Evolutionary conservation across 768 basidiomycete genomes (phyloP).

Genomic region (Galerina sulciceps): DNA sequence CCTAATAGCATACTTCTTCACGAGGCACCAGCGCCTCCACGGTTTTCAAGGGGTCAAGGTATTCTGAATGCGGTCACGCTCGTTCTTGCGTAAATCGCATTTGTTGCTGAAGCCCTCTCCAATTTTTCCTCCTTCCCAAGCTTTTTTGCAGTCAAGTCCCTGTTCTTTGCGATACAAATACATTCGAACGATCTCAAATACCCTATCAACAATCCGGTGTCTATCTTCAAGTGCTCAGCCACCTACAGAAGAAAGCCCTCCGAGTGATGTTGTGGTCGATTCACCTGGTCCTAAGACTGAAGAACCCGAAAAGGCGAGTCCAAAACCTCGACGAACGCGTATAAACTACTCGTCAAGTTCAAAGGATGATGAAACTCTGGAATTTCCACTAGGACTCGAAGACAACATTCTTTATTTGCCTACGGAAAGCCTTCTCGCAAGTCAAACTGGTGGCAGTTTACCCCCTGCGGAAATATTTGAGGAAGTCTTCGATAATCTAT

Average conservation of each 20-base stretch:
- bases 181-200: constrained; percentile 3
- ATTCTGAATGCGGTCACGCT: constrained; percentile 41
- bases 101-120: constrained; percentile 38
- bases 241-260: constrained; percentile 15
- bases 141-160: constrained; percentile 16
- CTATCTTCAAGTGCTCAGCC: constrained; percentile 16
- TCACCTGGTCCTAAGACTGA: constrained; percentile 32
- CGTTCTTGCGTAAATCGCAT: constrained; percentile 40
- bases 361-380: constrained; percentile 46
- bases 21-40: neutral
- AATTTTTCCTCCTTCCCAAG: constrained; percentile 17
- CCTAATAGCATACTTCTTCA: too few relatives aligned
- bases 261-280: constrained; percentile 18
- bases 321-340: constrained; percentile 43
- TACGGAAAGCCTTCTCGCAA: constrained; percentile 37
- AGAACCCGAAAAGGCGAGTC: constrained; percentile 42
- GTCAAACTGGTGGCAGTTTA: constrained; percentile 39
- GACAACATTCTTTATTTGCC: constrained; percentile 69
- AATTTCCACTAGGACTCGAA: constrained; percentile 54
- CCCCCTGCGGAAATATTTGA: constrained; percentile 80
- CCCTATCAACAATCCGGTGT: constrained; percentile 11
- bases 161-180: constrained; percentile 18
- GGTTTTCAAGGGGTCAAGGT: neutral
- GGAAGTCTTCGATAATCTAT: constrained; percentile 74
- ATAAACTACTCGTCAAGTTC: constrained; percentile 25